Evolutionary conservation across 2,329 filamentous ascomycete genomes (phyloP).

Genomic region (Canariomyces notabilis): DNA sequence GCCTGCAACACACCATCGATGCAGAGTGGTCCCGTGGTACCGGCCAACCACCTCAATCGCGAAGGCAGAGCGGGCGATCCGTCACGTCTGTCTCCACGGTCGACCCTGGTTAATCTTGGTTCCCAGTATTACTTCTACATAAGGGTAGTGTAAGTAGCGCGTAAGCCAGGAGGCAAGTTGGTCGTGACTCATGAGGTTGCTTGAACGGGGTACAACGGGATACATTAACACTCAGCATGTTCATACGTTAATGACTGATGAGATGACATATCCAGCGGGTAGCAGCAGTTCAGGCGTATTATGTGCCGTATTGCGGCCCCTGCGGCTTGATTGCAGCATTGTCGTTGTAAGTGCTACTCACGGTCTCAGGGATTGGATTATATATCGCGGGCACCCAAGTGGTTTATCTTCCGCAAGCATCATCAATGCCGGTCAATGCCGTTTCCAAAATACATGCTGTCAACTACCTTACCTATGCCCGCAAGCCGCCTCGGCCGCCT

Average conservation of each 20-base stretch:
- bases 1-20: constrained; percentile 19
- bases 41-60: constrained; percentile 20
- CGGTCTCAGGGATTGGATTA: background rate
- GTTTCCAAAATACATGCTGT: too few species aligned
- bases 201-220: too few species aligned
- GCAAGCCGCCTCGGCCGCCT: background rate
- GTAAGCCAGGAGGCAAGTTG: too few species aligned
- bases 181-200: too few species aligned
- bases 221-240: too few species aligned
- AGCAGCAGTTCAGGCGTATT: too few species aligned
- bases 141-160: too few species aligned
- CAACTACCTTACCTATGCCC: too few species aligned
- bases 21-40: constrained; percentile 19
- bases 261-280: too few species aligned
- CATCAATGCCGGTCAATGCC: constrained; percentile 14
- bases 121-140: constrained; percentile 5
- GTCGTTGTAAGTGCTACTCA: background rate
- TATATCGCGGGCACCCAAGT: background rate
- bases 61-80: constrained; percentile 17
- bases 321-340: too few species aligned
- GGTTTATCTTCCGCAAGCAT: constrained; percentile 1
- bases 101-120: constrained; percentile 14
- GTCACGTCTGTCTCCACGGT: constrained; percentile 5
- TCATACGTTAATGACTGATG: too few species aligned
- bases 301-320: too few species aligned